These are phyloP conservation scores for Hirsutella thompsonii DNA, from an alignment of 2,329 filamentous ascomycete genomes.

Conservation along the genomic window DNA sequence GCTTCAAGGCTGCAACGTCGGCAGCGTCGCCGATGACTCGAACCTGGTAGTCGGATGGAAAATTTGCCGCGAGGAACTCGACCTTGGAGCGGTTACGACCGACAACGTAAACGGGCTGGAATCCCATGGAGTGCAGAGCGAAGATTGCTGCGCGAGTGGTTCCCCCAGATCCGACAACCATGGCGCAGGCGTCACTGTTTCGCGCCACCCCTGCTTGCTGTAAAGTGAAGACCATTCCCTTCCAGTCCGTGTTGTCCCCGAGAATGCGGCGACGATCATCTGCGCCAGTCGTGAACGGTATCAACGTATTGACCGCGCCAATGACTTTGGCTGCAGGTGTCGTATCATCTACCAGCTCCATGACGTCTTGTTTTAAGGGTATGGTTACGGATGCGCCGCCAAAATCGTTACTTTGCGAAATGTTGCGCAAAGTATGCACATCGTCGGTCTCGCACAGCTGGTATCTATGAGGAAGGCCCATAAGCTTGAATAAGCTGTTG, in stretches of 20 bases:
- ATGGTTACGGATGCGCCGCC: conserved; percentile 94
- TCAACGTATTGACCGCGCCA: conserved; percentile 89
- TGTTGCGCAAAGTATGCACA: conserved; percentile 43
- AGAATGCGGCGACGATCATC: conserved; percentile 43
- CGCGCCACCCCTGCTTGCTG: conserved; percentile 49
- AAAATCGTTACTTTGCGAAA: conserved; percentile 62
- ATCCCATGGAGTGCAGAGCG: conserved; percentile 72
- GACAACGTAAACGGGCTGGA: conserved; percentile 74
- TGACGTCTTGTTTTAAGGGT: conserved; percentile 82
- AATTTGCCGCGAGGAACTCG: conserved; percentile 52
- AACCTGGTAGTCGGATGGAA: conserved; percentile 62
- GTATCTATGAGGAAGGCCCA: conserved; percentile 80
- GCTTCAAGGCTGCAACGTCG: conserved; percentile 35
- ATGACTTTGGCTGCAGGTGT: conserved; percentile 69
- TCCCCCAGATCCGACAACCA: conserved; percentile 84
- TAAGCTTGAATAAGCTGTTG: conserved; percentile 66
- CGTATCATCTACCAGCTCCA: conserved; percentile 66
- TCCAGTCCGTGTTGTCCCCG: conserved; percentile 94
- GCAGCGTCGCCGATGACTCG: conserved; percentile 40
- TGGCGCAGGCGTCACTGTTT: conserved; percentile 34
- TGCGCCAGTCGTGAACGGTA: conserved; percentile 33
- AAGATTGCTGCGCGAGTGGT: conserved; percentile 88
- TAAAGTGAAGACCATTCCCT: conserved; percentile 76
- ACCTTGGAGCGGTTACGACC: conserved; percentile 64
- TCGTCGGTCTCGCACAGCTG: conserved; percentile 59